phyloP scores from a whole-genome alignment of 2,329 filamentous ascomycete species.

The Paecilomyces sp. region DNA sequence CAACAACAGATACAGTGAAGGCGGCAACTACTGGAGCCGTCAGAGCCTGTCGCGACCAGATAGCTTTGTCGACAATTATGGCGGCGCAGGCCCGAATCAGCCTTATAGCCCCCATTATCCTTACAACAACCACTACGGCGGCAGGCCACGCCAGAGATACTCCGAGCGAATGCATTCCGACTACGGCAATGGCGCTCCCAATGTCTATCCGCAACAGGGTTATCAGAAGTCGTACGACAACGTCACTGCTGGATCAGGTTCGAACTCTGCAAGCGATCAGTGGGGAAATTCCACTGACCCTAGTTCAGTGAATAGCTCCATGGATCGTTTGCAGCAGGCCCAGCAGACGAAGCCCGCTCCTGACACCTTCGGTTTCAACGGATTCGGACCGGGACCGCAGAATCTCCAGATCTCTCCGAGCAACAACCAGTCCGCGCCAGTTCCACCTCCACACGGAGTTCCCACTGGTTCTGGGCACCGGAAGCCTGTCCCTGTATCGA shows the following conservation, averaged over 20 bases:
- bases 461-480: background rate
- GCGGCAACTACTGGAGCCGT: constrained; percentile 25
- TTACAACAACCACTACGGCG: constrained; percentile 21
- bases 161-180: constrained; percentile 28
- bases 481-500: background rate
- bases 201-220: constrained; percentile 39
- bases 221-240: constrained; percentile 83
- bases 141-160: constrained; percentile 23
- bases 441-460: constrained; percentile 10
- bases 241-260: constrained; percentile 60
- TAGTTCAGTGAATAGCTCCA: constrained; percentile 88
- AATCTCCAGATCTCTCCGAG: background rate
- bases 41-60: constrained; percentile 34
- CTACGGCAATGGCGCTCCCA: constrained; percentile 1
- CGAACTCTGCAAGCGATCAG: constrained; percentile 67
- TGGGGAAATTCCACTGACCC: constrained; percentile 79
- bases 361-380: constrained; percentile 59
- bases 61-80: constrained; percentile 35
- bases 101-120: constrained; percentile 43
- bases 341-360: constrained; percentile 30
- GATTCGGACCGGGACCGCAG: constrained; percentile 39
- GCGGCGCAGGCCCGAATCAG: constrained; percentile 24
- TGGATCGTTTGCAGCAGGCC: constrained; percentile 61
- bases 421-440: constrained; percentile 17
- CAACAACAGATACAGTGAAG: constrained; percentile 25